phyloP scores from a whole-genome alignment of 148 eudicot species.

The Chenopodium formosanum region DNA sequence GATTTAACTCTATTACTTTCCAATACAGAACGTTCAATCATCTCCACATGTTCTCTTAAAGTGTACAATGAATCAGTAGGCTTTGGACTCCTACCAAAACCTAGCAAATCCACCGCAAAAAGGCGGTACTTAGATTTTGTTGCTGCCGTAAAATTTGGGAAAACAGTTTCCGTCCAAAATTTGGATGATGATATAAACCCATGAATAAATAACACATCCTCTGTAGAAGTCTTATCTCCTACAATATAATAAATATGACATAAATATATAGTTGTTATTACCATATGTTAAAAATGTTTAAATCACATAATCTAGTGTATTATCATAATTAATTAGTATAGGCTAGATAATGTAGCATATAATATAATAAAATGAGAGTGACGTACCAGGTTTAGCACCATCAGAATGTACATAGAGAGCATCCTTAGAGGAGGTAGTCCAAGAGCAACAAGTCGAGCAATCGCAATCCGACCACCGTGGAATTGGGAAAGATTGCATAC shows the following conservation, averaged over 20 bases:
- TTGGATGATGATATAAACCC: conserved; percentile 92
- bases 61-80: conserved; percentile 82
- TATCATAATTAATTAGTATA: background rate
- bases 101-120: conserved; percentile 77
- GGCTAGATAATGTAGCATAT: background rate
- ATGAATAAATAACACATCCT: conserved; percentile 85
- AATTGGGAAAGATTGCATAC: conserved; percentile 36
- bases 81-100: conserved; percentile 92
- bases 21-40: conserved; percentile 77
- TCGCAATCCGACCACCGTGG: conserved; percentile 98
- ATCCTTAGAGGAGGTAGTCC: conserved; percentile 59
- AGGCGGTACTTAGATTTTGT: conserved; percentile 67
- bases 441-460: conserved; percentile 63
- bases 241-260: background rate
- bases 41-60: conserved; percentile 73
- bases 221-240: conserved; percentile 53
- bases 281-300: too few relatives aligned
- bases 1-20: conserved; percentile 56
- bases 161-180: conserved; percentile 88
- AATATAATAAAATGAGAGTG: background rate
- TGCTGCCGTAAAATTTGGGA: conserved; percentile 67
- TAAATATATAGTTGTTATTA: too few relatives aligned
- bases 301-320: background rate
- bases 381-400: conserved; percentile 58
- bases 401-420: conserved; percentile 55